These are phyloP conservation scores for Sistotremastrum suecicum DNA, from an alignment of 768 basidiomycete species.

Conservation along the genomic window DNA sequence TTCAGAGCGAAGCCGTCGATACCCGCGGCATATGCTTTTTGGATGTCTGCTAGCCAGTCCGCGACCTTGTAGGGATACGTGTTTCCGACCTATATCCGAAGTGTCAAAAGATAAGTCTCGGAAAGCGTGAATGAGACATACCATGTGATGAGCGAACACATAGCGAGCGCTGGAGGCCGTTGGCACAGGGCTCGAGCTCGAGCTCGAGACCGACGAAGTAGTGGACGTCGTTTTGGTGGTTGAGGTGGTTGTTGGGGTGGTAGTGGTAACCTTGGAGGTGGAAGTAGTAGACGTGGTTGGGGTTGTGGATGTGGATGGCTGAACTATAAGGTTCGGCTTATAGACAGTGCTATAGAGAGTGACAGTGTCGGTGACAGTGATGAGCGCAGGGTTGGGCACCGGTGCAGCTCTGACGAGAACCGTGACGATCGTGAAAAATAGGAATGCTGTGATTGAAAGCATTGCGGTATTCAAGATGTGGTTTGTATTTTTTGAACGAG, in stretches of 20 bases:
- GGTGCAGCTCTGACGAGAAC: too few relatives aligned
- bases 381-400: too few relatives aligned
- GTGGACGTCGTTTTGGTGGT: conserved; percentile 7
- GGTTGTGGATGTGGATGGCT: too few relatives aligned
- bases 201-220: not conserved
- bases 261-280: too few relatives aligned
- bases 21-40: conserved; percentile 38
- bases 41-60: conserved; percentile 35
- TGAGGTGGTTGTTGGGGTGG: conserved; percentile 17
- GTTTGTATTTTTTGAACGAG: too few relatives aligned
- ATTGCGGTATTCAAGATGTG: too few relatives aligned
- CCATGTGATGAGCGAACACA: conserved; percentile 47
- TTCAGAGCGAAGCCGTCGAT: conserved; percentile 66
- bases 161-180: conserved; percentile 19
- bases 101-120: not conserved
- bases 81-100: conserved; percentile 36
- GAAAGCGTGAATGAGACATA: conserved; percentile 3
- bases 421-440: too few relatives aligned
- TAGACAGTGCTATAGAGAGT: too few relatives aligned
- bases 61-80: conserved; percentile 40
- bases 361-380: too few relatives aligned
- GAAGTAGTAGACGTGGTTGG: too few relatives aligned
- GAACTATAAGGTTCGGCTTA: too few relatives aligned
- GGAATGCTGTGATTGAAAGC: too few relatives aligned
- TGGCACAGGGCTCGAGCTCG: not conserved